These are phyloP conservation scores for Sphaerobolus stellatus DNA, from an alignment of 1,284 basidiomycete genomes.

Conservation along the genomic window DNA sequence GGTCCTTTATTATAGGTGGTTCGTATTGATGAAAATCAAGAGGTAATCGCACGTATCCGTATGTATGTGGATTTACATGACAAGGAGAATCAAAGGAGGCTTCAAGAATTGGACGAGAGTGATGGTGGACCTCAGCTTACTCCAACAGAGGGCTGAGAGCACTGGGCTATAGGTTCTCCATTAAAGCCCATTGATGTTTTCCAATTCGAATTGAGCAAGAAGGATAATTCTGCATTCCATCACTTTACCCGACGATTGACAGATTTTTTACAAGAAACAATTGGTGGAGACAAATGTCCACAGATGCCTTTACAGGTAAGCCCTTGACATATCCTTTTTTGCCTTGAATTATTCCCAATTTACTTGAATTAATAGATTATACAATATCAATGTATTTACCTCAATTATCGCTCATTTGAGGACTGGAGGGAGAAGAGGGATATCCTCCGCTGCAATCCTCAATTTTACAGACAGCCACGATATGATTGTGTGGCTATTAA, in stretches of 20 bases:
- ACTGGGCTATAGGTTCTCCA: not conserved
- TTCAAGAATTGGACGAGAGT: not conserved
- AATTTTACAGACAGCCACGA: slow-evolving; percentile 19
- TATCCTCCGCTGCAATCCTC: slow-evolving; percentile 26
- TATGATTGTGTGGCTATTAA: slow-evolving; percentile 26
- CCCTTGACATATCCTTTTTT: not conserved
- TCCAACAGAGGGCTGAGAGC: not conserved
- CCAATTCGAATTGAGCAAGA: not conserved
- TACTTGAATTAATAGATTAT: slow-evolving; percentile 17
- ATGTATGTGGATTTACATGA: not conserved
- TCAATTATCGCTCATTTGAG: slow-evolving; percentile 27
- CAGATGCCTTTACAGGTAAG: not conserved
- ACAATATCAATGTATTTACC: slow-evolving; percentile 20
- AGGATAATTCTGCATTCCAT: not conserved
- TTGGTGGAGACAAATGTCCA: not conserved
- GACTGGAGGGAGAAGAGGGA: slow-evolving; percentile 24
- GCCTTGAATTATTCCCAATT: not conserved
- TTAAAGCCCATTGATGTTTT: not conserved
- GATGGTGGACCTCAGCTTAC: not conserved
- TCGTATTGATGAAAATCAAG: not conserved
- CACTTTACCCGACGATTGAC: not conserved
- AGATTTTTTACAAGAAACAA: too few species aligned
- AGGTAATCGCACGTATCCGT: not conserved
- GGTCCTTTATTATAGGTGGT: not conserved
- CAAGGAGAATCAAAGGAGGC: not conserved